phyloP scores from a whole-genome alignment of 495 filamentous ascomycete species.

The Penicillium riverlandense region DNA sequence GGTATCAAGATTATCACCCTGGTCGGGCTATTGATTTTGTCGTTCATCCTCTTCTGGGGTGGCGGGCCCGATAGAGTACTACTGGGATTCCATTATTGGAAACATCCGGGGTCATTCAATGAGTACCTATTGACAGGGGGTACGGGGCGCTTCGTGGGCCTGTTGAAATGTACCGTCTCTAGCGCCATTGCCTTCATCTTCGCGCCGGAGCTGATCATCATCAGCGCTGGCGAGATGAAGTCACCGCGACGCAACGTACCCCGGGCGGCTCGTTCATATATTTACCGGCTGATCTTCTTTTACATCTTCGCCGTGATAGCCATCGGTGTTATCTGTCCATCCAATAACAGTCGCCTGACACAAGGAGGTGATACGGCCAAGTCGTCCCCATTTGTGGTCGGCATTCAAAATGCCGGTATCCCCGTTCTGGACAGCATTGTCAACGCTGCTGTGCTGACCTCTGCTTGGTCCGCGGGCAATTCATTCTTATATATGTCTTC shows the following conservation, averaged over 20 bases:
- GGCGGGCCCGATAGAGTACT: conserved; percentile 55
- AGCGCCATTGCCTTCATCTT: conserved; percentile 50
- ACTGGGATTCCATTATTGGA: conserved; percentile 70
- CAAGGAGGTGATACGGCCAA: conserved; percentile 37
- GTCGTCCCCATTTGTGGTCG: conserved; percentile 54
- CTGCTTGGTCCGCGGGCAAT: conserved; percentile 66
- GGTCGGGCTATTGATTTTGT: conserved; percentile 59
- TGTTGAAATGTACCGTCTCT: conserved; percentile 36
- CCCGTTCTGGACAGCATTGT: conserved; percentile 62
- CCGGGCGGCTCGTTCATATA: conserved; percentile 69
- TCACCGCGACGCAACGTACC: conserved; percentile 74
- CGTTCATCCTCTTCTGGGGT: conserved; percentile 65
- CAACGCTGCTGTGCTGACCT: conserved; percentile 69
- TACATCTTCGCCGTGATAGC: conserved; percentile 54
- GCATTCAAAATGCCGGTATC: conserved; percentile 56
- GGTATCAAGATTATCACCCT: conserved; percentile 74
- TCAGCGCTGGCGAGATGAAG: conserved; percentile 60
- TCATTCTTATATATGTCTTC: conserved; percentile 78
- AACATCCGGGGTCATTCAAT: conserved; percentile 60
- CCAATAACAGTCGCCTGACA: conserved; percentile 47
- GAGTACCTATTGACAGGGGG: conserved; percentile 19
- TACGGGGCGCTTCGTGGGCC: conserved; percentile 37
- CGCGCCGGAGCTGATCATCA: conserved; percentile 48
- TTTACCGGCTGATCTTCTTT: conserved; percentile 83
- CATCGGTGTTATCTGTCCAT: conserved; percentile 50